Conservation (phyloP, 148 eudicot species). For the Cornus controversa region DNA sequence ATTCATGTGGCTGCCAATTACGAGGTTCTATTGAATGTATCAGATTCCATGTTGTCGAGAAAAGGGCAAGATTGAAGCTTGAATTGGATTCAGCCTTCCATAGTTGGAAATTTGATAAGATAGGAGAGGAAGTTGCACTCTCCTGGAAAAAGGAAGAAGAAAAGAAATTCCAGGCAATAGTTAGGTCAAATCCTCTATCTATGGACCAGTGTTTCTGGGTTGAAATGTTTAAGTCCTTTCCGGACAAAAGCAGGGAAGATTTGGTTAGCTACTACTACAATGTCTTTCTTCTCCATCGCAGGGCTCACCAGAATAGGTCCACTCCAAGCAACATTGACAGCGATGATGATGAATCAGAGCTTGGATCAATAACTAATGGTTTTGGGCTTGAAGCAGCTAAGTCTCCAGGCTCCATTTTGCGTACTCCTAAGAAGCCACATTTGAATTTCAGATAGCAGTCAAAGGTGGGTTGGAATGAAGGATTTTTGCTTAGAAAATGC, state of each 20-base stretch:
- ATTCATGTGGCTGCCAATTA: constrained; percentile 58
- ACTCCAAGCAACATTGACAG: constrained; percentile 52
- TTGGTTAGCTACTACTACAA: constrained; percentile 82
- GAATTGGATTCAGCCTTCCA: constrained; percentile 69
- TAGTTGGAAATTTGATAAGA: constrained; percentile 60
- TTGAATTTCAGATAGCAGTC: constrained; percentile 16
- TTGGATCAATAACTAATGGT: constrained; percentile 26
- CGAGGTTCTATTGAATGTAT: constrained; percentile 62
- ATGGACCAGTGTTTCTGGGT: constrained; percentile 55
- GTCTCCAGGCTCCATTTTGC: constrained; percentile 44
- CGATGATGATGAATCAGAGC: constrained; percentile 78
- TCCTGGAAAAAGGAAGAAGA: constrained; percentile 73
- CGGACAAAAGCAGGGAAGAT: constrained; percentile 47
- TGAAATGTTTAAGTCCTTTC: constrained; percentile 41
- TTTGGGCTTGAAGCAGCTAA: constrained; percentile 23
- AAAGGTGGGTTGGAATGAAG: neutral
- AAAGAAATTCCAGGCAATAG: constrained; percentile 40
- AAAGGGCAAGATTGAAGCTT: constrained; percentile 48
- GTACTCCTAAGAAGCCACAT: constrained; percentile 41
- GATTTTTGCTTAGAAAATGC: constrained; percentile 2
- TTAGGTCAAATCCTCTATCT: constrained; percentile 57
- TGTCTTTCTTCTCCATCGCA: constrained; percentile 65
- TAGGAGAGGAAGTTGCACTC: constrained; percentile 73
- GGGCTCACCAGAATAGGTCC: constrained; percentile 67
- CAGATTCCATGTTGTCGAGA: constrained; percentile 60